Percentiles rank a stretch among this genome's conserved stretches.
phyloP scores from a whole-genome alignment of 2,329 filamentous ascomycete genomes.

The Talaromyces piceae region DNA sequence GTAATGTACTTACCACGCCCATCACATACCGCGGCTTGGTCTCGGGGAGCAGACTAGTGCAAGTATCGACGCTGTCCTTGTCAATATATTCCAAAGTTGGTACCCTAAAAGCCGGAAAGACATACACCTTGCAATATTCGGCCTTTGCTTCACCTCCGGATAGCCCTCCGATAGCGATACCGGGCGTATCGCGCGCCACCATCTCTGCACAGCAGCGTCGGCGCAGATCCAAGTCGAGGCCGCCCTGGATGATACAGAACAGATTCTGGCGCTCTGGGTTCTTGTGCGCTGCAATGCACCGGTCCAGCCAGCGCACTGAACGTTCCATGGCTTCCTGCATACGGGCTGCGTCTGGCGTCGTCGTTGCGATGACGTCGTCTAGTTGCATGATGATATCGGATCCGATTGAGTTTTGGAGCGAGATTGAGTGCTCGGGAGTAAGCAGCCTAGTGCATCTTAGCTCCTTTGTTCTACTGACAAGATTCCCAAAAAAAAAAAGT shows the following conservation, averaged over 20 bases:
- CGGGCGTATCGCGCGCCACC: slow-evolving; percentile 83
- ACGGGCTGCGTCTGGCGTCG: slow-evolving; percentile 76
- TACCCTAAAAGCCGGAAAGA: not conserved
- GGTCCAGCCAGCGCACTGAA: slow-evolving; percentile 90
- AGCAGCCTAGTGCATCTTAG: slow-evolving; percentile 53
- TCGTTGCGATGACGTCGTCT: slow-evolving; percentile 95
- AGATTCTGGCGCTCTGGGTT: slow-evolving; percentile 80
- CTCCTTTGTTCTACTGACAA: not conserved
- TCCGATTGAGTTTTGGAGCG: slow-evolving; percentile 91
- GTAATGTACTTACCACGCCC: slow-evolving; percentile 60
- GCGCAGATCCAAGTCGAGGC: slow-evolving; percentile 79
- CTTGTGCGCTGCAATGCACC: slow-evolving; percentile 84
- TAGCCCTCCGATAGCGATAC: slow-evolving; percentile 91
- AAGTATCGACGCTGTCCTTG: slow-evolving; percentile 58
- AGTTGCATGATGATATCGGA: slow-evolving; percentile 99
- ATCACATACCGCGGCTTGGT: slow-evolving; percentile 97
- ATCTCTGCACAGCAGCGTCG: slow-evolving; percentile 77
- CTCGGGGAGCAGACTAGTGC: slow-evolving; percentile 76
- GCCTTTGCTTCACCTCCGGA: slow-evolving; percentile 92
- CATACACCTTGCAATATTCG: slow-evolving; percentile 75
- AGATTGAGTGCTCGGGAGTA: slow-evolving; percentile 94
- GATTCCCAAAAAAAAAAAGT: no score
- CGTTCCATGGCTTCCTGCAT: slow-evolving; percentile 95
- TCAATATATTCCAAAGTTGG: slow-evolving; percentile 7
- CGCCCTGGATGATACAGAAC: slow-evolving; percentile 98